These are phyloP conservation scores for Strobilomyces dryophilus DNA, from an alignment of 768 basidiomycete genomes.

Conservation along the genomic window DNA sequence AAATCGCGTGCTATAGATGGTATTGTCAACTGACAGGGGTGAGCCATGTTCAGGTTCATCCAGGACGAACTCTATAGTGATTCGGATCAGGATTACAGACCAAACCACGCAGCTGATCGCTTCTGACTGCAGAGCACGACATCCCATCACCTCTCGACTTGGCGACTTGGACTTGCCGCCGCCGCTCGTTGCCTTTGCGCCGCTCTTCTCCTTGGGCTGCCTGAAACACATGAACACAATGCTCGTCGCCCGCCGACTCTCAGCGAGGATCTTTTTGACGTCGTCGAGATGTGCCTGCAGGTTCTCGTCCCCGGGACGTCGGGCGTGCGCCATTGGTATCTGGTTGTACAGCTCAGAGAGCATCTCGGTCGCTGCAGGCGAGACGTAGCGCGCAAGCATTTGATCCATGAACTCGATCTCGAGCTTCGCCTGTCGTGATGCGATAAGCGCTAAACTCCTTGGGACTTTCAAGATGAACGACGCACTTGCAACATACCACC, in stretches of 20 bases:
- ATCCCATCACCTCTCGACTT: conserved; percentile 17
- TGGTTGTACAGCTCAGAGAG: conserved; percentile 91
- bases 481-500: conserved; percentile 93
- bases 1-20: too few species aligned
- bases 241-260: conserved; percentile 85
- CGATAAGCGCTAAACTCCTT: background rate
- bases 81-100: too few species aligned
- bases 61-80: too few species aligned
- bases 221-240: conserved; percentile 95
- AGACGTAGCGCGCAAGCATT: conserved; percentile 85
- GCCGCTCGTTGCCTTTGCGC: conserved; percentile 12
- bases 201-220: conserved; percentile 49
- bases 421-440: conserved; percentile 75
- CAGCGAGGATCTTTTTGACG: conserved; percentile 86
- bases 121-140: conserved; percentile 20
- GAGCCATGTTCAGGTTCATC: too few species aligned
- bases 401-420: conserved; percentile 99
- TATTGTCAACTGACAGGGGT: too few species aligned
- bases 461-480: background rate
- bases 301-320: conserved; percentile 81
- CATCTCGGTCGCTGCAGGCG: conserved; percentile 71
- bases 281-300: conserved; percentile 84
- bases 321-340: conserved; percentile 89
- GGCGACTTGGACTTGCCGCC: conserved; percentile 15
- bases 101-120: conserved; percentile 4